Base-by-base conservation (phyloP, 1,139 yeast species). In the Torulaspora globosa region DNA sequence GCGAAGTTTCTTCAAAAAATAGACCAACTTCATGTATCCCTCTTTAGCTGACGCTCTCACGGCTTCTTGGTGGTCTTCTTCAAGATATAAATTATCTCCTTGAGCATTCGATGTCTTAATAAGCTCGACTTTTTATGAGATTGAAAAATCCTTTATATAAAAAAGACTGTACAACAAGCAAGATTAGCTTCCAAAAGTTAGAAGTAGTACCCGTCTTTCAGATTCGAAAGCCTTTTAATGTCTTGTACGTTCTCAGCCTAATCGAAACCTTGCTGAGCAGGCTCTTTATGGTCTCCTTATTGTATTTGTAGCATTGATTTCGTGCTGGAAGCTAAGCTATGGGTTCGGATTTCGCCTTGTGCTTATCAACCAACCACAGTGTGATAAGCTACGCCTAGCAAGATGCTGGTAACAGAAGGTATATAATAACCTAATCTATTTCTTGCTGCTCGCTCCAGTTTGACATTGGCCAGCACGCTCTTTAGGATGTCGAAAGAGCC, bases 1-100 rank as follows among this genome's bases (percentile, higher is more conserved):
- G 38, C 85, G 80, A 56, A 92, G 71, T 61, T 88, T 90, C 92
- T 88, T 88, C 51, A 92, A 72, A 65, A 92, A 90, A 53, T 85
- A 74, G 33, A 79, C 82, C 38, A 80, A 65, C 66, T 80, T 79
- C 86, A 81, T 80, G 15, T 9, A 9, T 18, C 15, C 2, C 35
- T 31, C 11, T 2, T n/a, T 12, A 12, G 14, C 31, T 28, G 15
- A 28, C 10, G 7, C 31, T n/a, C 7, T 9, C 12, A 28, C 14
- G 8, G 15, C 31, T 28, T 28, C 31, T n/a, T 11, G 11, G 16
- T 28, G 26, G 12, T 18, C 26, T 18, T 18, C 19, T 18, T 18
- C 4, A 18, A 18, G 19, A 18, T 18, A 18, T 18, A 3, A 4
- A 6, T 5, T 21, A 21, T 21, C 23, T 21, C 3, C 6, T 21